phyloP scores from a whole-genome alignment of 305 asterid species.

The Andrographis paniculata region DNA sequence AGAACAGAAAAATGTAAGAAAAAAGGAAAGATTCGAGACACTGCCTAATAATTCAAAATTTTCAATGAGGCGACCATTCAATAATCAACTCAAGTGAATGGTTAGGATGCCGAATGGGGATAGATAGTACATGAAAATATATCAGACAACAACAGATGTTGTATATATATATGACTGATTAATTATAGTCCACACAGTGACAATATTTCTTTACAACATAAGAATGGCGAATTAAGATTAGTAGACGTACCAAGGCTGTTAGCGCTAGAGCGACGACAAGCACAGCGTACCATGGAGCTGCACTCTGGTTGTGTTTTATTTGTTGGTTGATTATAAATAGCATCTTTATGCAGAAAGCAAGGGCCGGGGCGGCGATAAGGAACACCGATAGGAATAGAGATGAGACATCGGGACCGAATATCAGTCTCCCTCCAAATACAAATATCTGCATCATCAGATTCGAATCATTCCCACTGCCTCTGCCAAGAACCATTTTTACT shows the following conservation, averaged over 20 bases:
- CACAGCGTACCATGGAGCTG: conserved; percentile 37
- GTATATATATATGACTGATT: too few species aligned
- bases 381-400: conserved; percentile 42
- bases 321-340: conserved; percentile 26
- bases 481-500: background rate
- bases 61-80: too few species aligned
- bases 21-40: too few species aligned
- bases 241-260: conserved; percentile 28
- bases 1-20: too few species aligned
- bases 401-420: conserved; percentile 66
- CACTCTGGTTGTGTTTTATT: conserved; percentile 22
- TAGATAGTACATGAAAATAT: too few species aligned
- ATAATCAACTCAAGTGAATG: too few species aligned
- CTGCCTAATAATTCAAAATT: too few species aligned
- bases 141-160: too few species aligned
- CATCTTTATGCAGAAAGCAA: conserved; percentile 47
- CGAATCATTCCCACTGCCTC: background rate
- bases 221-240: conserved; percentile 12
- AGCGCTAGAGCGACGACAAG: conserved; percentile 39
- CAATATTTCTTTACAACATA: too few species aligned
- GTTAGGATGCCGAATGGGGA: too few species aligned
- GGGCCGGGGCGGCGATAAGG: conserved; percentile 49
- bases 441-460: conserved; percentile 38
- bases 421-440: conserved; percentile 69
- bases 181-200: too few species aligned